Evolutionary conservation across 2,329 filamentous ascomycete genomes (phyloP).

Genomic region (Mycosphaerella sp.): DNA sequence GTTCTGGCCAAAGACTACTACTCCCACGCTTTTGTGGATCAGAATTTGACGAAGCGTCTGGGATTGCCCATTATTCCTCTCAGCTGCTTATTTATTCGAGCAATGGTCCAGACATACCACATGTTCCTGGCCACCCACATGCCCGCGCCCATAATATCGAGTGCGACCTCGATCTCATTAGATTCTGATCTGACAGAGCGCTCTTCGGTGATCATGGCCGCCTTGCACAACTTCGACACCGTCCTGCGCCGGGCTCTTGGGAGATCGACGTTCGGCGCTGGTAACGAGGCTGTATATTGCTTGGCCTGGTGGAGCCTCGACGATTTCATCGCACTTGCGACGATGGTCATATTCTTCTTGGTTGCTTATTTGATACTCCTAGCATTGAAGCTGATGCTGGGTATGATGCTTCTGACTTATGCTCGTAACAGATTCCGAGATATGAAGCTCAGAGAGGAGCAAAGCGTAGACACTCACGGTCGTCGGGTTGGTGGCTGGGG

Average conservation of each 20-base stretch:
- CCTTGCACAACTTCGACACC: constrained; percentile 70
- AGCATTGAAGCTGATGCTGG: constrained; percentile 67
- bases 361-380: constrained; percentile 79
- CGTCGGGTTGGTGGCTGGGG: constrained; percentile 73
- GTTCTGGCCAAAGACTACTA: constrained; percentile 98
- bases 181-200: constrained; percentile 42
- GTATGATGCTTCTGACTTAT: constrained; percentile 78
- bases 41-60: constrained; percentile 80
- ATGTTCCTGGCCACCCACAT: constrained; percentile 93
- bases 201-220: constrained; percentile 69
- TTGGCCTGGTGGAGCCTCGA: constrained; percentile 57
- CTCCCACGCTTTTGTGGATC: constrained; percentile 86
- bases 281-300: constrained; percentile 33
- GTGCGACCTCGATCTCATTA: constrained; percentile 59
- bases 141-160: constrained; percentile 63
- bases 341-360: constrained; percentile 82
- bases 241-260: constrained; percentile 72
- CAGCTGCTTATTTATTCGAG: constrained; percentile 90
- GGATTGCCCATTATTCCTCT: constrained; percentile 88
- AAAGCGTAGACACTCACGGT: constrained; percentile 56
- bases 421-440: constrained; percentile 69
- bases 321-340: constrained; percentile 66
- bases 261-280: constrained; percentile 59
- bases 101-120: constrained; percentile 91
- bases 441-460: constrained; percentile 66